Evolutionary conservation across 2,329 filamentous ascomycete genomes (phyloP), one percentile per base, ranked within the genome.

Genomic region (Aspergillus aculeatus): DNA sequence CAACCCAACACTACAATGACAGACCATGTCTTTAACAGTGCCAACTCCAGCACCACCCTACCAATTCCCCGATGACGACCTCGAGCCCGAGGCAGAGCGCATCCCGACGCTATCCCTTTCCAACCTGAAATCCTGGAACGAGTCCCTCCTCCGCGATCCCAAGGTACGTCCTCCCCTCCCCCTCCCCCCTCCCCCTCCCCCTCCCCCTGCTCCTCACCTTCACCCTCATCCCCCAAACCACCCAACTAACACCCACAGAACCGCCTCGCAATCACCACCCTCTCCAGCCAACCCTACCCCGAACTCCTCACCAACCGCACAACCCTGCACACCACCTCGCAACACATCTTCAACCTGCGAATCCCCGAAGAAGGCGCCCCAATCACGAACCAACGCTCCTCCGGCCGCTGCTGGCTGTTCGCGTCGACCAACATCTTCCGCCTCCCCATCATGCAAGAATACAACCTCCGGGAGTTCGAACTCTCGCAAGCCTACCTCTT

Each of bases 341-440:
- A 86, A 57, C 92, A 96, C 58, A 83, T 89, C 62, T 96, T 92
- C 86, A 96, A 93, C 71, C 78, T 92, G 73, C 87, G 86, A 73
- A 92, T 96, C 61, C 89, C 91, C 0, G 83, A 90, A 57, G 92
- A 96, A 74, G 92, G 92, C 52, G 83, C 82, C 0, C 92, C 92
- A 0, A 88, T 96, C 63, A 96, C 92, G 0, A 93, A 96, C 74
- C 92, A 96, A 78, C 83, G 88, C 35, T 85, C 85, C 7, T 92
- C 89, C 2, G 92, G 92, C 7, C 84, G 92, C 64, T 96, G 92
- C 81, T 96, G 92, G 92, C 85, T 96, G 63, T 96, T 96, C 68
- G 92, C 92, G 1, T 86, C 90, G 4, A 95, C 91, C n/a, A 96
- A 96, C 68, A 88, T 96, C 58, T 95, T 96, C 78, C 89, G 92